Base-by-base conservation (phyloP, 352 stramenopile genomes). In the Pythium dissotocum region DNA sequence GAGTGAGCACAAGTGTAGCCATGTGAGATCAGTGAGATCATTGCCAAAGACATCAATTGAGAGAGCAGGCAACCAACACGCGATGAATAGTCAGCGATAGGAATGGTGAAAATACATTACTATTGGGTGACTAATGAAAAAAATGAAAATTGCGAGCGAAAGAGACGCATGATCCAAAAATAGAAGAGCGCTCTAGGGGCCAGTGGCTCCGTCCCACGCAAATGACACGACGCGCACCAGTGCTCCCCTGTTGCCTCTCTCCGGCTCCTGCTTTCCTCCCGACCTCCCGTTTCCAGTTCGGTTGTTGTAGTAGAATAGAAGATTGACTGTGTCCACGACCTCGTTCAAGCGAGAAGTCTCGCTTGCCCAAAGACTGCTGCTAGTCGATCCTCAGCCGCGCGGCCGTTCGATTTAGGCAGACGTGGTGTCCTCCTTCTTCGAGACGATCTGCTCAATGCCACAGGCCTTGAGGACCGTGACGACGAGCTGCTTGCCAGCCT, bases 361-460 rank as follows among this genome's bases (percentile, higher is more conserved):
- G 9, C 13, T 40, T 48, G 51, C n/a, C 14, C 33, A 44, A 36
- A 6, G 30, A 10, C 36, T 35, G 36, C 54, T 26, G 35, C 32
- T 10, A 26, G 33, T 69, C 56, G 46, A 63, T 35, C 40, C 40
- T 49, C 44, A 48, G 7, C 28, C 49, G 44, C 14, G 24, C 5
- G 16, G 1, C 52, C 58, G 58, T 32, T 40, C 49, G 61, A 63
- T 58, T 87, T 87, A 88, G 26, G 72, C 71, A 53, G 63, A 55
- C 44, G 67, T 73, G 58, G 83, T 80, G 84, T 95, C 88, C 77
- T 98, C 94, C 90, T 98, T 99, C 94, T 99, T 99, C 63, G 91
- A 86, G 80, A 99, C 91, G 74, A 99, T 95, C 86, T 99, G 96
- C 87, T 99, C 97, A 77, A 93, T 98, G 75, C 97, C 97, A 76